Base-by-base conservation (phyloP, 352 stramenopile genomes). In the Aphanomyces astaci region DNA sequence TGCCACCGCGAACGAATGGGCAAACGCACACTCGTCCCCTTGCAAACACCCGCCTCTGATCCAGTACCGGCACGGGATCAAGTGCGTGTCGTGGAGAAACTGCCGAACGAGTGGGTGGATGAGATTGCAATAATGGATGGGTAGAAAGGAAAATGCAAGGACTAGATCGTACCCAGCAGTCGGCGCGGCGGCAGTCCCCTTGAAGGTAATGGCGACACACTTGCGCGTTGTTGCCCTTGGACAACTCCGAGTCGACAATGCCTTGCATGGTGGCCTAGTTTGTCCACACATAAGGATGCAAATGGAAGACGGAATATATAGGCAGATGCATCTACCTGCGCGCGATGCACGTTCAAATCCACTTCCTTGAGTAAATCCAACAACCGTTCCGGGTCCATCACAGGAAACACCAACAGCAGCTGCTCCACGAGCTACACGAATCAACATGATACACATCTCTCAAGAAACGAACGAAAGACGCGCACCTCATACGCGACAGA, bases 41-140 rank as follows among this genome's bases (percentile, higher is more conserved):
- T 94, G 84, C 60, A 92, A 73, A 59, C 86, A 94, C 57, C 82
- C 77, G 30, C 86, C 86, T 13, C 86, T 84, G 32, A 94, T 73
- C 86, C 86, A 94, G 46, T 92, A 94, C 54, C 86, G 86, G 65
- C 86, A 94, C 51, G 86, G 91, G 63, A 94, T 88, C 40, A 73
- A 75, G 73, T 92, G 72, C 56, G 86, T 94, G 66, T 92, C 83
- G 66, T 94, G 86, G 39, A 94, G 69, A 75, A 94, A 94, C 86
- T 94, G 55, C 49, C 54, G 70, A 73, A 48, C 57, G 57, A 67
- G 22, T 60, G 70, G 53, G 55, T 66, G 46, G 52, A 68, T 49
- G 27, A 53, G 10, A 52, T 51, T 0, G 10, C 25, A 64, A 36
- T 1, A 9, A 25, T 10, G 27, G n/a, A n/a, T n/a, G n/a, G n/a